phyloP scores from a whole-genome alignment of 2,329 filamentous ascomycete species.

The Leptoxyphium fumago region DNA sequence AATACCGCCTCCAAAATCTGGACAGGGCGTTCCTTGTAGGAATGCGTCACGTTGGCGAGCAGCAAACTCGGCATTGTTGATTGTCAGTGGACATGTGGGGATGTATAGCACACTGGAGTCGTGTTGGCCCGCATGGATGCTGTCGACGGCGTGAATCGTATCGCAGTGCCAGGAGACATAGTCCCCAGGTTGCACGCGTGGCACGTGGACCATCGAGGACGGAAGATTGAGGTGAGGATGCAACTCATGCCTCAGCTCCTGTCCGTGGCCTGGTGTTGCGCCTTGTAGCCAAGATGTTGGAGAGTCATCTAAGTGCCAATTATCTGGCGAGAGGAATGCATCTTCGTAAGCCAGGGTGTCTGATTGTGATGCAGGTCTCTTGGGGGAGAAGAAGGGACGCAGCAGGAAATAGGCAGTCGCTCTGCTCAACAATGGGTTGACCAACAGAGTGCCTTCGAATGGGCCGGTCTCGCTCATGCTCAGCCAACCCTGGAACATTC shows the following conservation, averaged over 20 bases:
- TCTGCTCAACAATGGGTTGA: conserved; percentile 63
- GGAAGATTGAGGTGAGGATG: conserved; percentile 58
- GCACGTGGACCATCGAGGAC: conserved; percentile 57
- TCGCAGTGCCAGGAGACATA: conserved; percentile 65
- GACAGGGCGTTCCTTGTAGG: conserved; percentile 37
- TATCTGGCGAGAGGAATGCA: conserved; percentile 36
- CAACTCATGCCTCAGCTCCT: conserved; percentile 48
- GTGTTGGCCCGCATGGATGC: conserved; percentile 50
- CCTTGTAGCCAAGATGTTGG: conserved; percentile 53
- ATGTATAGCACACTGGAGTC: conserved; percentile 86
- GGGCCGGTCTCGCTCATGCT: conserved; percentile 60
- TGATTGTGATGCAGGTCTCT: conserved; percentile 23
- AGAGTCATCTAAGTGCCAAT: conserved; percentile 44
- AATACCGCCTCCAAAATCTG: conserved; percentile 41
- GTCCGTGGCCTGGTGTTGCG: conserved; percentile 50
- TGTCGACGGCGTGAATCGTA: conserved; percentile 69
- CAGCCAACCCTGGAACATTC: conserved; percentile 85
- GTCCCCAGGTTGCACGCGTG: conserved; percentile 54
- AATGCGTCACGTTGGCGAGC: conserved; percentile 58
- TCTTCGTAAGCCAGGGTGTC: conserved; percentile 24
- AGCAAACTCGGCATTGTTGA: conserved; percentile 57
- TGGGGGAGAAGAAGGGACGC: conserved; percentile 62
- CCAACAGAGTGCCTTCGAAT: conserved; percentile 62
- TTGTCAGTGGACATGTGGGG: conserved; percentile 68
- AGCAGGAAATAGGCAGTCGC: conserved; percentile 70